These are phyloP conservation scores for Russula lepida DNA, from an alignment of 768 basidiomycete genomes.

Conservation along the genomic window DNA sequence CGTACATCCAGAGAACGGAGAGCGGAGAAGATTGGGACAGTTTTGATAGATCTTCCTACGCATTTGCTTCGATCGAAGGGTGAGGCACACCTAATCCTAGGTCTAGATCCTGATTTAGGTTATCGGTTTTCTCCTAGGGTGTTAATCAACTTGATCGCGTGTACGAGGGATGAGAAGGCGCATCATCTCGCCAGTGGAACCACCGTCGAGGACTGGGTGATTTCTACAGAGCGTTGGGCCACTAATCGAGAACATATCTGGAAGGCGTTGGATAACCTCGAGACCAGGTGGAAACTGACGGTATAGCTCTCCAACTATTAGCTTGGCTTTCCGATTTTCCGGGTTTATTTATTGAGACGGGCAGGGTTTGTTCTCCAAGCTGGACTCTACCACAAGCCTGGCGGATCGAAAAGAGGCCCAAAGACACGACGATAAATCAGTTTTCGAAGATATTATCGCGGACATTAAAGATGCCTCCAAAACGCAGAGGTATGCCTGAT, in stretches of 20 bases:
- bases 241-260: conserved; percentile 12
- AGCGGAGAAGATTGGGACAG: conserved; percentile 14
- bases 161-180: conserved; percentile 10
- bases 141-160: conserved; percentile 6
- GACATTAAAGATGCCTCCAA: background rate
- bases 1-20: conserved; percentile 13
- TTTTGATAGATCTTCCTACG: conserved; percentile 17
- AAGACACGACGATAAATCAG: background rate
- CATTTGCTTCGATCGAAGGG: conserved; percentile 22
- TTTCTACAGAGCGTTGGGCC: conserved; percentile 8
- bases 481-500: background rate
- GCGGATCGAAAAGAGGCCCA: conserved; percentile 1
- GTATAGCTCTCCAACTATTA: background rate
- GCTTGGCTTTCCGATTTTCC: background rate
- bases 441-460: conserved; percentile 5
- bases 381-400: background rate
- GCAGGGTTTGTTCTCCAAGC: background rate
- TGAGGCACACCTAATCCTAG: background rate
- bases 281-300: conserved; percentile 3
- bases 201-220: conserved; percentile 7
- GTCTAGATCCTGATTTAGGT: background rate
- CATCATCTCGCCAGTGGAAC: background rate
- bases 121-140: background rate
- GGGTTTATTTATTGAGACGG: background rate
- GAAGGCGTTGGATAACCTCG: background rate